Conservation (phyloP, 352 stramenopile genomes). For the Phytophthora pistaciae region DNA sequence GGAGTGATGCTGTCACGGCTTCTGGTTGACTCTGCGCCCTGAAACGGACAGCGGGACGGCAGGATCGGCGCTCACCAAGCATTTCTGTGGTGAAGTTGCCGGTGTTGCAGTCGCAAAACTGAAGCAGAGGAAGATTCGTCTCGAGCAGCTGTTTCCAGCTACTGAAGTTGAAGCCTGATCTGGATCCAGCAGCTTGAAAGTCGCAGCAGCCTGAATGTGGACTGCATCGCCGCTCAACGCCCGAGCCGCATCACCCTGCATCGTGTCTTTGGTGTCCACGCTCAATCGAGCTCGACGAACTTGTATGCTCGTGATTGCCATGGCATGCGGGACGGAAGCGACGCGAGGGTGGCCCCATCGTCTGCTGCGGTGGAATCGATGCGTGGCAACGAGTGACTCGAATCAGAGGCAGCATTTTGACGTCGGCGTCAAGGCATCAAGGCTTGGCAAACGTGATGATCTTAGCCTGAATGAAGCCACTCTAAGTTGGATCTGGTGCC, state of each 20-base stretch:
- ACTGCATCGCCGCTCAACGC: background rate
- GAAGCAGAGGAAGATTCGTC: constrained; percentile 6
- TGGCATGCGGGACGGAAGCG: constrained; percentile 4
- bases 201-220: background rate
- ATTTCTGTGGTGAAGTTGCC: constrained; percentile 1
- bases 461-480: too few species aligned
- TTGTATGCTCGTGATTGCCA: constrained; percentile 14
- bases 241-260: background rate
- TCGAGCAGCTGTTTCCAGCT: constrained; percentile 1
- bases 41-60: constrained; percentile 17
- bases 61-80: constrained; percentile 2
- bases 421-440: background rate
- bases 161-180: constrained; percentile 16
- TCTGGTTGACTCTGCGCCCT: constrained; percentile 7
- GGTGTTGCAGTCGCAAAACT: constrained; percentile 6
- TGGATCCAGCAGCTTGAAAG: background rate
- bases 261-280: constrained; percentile 27
- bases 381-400: constrained; percentile 8
- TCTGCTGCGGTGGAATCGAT: constrained; percentile 18
- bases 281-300: constrained; percentile 1
- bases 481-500: background rate
- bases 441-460: background rate
- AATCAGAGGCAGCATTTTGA: constrained; percentile 8
- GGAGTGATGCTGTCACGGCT: background rate
- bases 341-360: constrained; percentile 10